Base-by-base conservation (phyloP, 306 rosid species). In the Lagenaria siceraria region DNA sequence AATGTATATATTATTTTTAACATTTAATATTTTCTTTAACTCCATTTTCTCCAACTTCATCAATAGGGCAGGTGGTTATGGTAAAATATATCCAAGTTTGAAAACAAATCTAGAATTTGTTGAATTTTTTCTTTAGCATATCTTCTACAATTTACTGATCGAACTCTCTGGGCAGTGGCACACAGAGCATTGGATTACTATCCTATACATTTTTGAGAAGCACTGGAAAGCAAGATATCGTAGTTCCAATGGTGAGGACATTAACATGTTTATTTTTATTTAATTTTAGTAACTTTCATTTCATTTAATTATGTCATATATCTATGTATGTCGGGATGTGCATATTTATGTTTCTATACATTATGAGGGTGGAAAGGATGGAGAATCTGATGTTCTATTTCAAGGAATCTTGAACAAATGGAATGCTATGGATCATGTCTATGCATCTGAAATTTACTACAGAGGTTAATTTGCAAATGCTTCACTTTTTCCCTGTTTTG, bases 191-290 rank as follows among this genome's bases (percentile, higher is more conserved):
- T 72, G 99, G 99, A 69, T 87, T 96, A 82, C 83, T 96, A 83
- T 96, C 99, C 51, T 92, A 96, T 81, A 89, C 99, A 64, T 96
- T 96, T 87, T 86, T 96, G 87, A 92, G 92, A 90, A 83, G 88
- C 85, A 96, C 99, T 0, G 92, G 93, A 78, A 92, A 90, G 87
- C 97, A 96, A 86, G 99, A 96, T 84, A 96, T 92, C 53, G 89
- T 92, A 53, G 99, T 96, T 79, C 99, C 99, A 82, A 92, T 96
- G 97, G 98, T 96, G 92, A 89, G 71, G 79, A 73, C 51, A 75
- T 70, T 36, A 76, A 40, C 25, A 51, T 76, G 29, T 73, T 56
- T 22, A 3, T 18, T 21, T 25, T 63, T 66, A 51, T 76, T 72
- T 14, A 13, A 52, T 51, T n/a, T 55, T 52, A 74, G 8, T 77